Evolutionary conservation across 2,329 filamentous ascomycete species (phyloP), one percentile per base, ranked within the genome.

Genomic region (Trichoderma asperellum): DNA sequence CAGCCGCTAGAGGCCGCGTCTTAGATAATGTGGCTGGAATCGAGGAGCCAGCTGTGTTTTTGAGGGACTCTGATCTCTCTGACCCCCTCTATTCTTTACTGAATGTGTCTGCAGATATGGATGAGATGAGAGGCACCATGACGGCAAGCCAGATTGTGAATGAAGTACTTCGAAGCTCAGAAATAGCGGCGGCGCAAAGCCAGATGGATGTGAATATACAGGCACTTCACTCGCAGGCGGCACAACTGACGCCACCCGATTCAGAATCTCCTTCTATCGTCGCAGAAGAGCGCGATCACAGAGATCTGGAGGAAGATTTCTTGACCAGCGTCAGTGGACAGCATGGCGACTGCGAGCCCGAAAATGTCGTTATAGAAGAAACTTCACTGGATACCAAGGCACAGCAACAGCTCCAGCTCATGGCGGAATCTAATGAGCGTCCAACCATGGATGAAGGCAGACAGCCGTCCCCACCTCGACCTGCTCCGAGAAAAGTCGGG

Each of bases 361-460:
- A 57, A 37, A 12, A 40, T 7, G 4, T 4, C 0, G 27, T 49
- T n/a, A 10, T 11, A 5, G 56, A 47, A 24, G 57, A 68, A 14
- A 5, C 34, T 21, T n/a, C 16, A 6, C n/a, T 34, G 14, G 57
- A 68, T 16, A 32, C n/a, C 1, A 35, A n/a, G 49, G 65, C 27
- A 34, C 65, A 61, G 21, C 56, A 68, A 37, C 56, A 68, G 18
- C 57, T 56, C 24, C 56, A 68, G 18, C 57, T 56, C 18, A 61
- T 61, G 18, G 29, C 6, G 11, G 65, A 68, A 16, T 43, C 24
- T 29, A 27, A 52, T n/a, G 37, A 58, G 29, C 37, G 29, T 35
- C 14, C 40, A 16, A 27, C 2, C 12, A 27, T 1, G n/a, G 64
- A 40, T 32, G 65, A 60, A 18, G 47, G 47, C 2, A 52, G 60